Percentiles rank a stretch among this genome's conserved stretches.
phyloP scores from a whole-genome alignment of 257 asterid species.

The Solanum clarkiae region DNA sequence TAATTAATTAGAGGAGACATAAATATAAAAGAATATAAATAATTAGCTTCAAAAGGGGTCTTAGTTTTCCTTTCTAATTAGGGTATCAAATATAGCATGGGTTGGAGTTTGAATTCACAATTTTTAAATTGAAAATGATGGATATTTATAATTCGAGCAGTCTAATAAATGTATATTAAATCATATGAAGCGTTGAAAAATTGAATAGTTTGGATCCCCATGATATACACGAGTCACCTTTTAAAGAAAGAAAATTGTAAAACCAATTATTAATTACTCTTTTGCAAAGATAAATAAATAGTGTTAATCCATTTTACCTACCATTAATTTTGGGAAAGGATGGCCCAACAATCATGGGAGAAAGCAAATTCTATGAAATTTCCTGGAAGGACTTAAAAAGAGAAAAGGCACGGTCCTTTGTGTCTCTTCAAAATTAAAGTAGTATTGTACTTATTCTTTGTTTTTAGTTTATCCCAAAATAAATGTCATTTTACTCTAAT shows the following conservation, averaged over 20 bases:
- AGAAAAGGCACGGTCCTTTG: not conserved
- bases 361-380: not conserved
- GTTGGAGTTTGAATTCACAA: too few species aligned
- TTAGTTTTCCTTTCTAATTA: too few species aligned
- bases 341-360: not conserved
- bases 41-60: too few species aligned
- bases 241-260: not conserved
- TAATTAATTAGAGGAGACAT: too few species aligned
- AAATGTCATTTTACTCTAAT: fast-evolving
- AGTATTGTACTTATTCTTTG: too few species aligned
- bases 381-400: not conserved
- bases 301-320: not conserved
- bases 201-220: not conserved
- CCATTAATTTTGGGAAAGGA: not conserved
- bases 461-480: too few species aligned
- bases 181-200: not conserved
- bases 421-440: not conserved
- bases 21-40: too few species aligned
- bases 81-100: too few species aligned
- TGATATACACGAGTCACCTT: not conserved
- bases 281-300: not conserved
- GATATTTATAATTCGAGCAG: too few species aligned
- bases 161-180: too few species aligned
- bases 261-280: not conserved
- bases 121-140: too few species aligned